These are phyloP conservation scores for Tubosaeta sp. DNA, from an alignment of 768 basidiomycete species.

Conservation along the genomic window DNA sequence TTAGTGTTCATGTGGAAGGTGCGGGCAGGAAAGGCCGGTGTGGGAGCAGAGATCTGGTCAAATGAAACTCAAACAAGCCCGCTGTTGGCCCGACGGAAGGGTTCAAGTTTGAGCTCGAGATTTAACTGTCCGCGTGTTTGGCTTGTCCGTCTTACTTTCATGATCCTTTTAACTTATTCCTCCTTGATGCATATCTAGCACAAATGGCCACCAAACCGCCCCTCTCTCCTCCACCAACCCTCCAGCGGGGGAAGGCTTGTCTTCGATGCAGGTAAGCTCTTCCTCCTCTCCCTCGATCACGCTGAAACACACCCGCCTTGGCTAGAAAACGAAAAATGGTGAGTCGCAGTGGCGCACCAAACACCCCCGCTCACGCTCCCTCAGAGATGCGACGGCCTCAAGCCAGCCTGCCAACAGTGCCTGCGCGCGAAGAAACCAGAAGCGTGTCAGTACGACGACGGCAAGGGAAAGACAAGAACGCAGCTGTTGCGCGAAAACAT, in stretches of 20 bases:
- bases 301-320: conserved; percentile 9
- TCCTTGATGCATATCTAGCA: not conserved
- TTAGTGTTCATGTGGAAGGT: conserved; percentile 1
- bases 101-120: not conserved
- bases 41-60: conserved; percentile 21
- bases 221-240: conserved; percentile 33
- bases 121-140: not conserved
- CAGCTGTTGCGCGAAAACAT: conserved; percentile 78
- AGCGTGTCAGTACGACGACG: conserved; percentile 77
- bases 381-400: conserved; percentile 73
- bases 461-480: conserved; percentile 78
- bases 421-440: conserved; percentile 72
- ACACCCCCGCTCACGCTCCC: conserved; percentile 10
- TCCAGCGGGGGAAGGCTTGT: conserved; percentile 70
- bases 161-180: conserved; percentile 23
- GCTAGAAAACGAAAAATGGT: conserved; percentile 71
- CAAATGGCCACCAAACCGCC: conserved; percentile 30
- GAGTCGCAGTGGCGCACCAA: conserved; percentile 5
- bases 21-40: conserved; percentile 26
- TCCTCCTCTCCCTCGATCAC: conserved; percentile 4
- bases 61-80: conserved; percentile 29
- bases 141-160: no score
- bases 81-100: conserved; percentile 24
- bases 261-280: conserved; percentile 60
- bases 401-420: conserved; percentile 79